phyloP scores from a whole-genome alignment of 2,329 filamentous ascomycete species.

The Trichophyton schoenleinii region DNA sequence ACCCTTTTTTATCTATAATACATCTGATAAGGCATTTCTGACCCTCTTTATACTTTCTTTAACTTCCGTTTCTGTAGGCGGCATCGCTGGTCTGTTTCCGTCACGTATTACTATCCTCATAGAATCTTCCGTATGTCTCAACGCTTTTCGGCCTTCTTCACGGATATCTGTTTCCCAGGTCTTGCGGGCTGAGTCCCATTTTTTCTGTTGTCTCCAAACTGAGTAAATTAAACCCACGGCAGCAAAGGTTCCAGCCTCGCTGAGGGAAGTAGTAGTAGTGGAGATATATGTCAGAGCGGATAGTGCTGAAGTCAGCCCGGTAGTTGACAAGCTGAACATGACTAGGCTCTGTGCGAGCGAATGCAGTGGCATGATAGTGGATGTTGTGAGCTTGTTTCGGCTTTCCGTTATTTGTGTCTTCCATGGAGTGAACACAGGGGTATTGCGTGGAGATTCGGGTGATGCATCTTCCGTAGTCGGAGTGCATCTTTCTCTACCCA shows the following conservation, averaged over 20 bases:
- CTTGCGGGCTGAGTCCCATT: conserved; percentile 44
- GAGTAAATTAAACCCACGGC: conserved; percentile 47
- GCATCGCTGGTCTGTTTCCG: conserved; percentile 29
- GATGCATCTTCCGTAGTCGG: background rate
- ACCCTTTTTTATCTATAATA: conserved; percentile 15
- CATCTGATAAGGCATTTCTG: conserved; percentile 34
- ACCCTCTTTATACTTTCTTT: conserved; percentile 36
- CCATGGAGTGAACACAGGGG: conserved; percentile 37
- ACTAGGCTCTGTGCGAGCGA: conserved; percentile 62
- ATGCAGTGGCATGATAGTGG: conserved; percentile 58
- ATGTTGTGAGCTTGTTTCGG: conserved; percentile 52
- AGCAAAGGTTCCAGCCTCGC: conserved; percentile 48
- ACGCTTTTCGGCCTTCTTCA: conserved; percentile 45
- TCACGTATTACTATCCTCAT: conserved; percentile 37
- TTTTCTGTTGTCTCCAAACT: conserved; percentile 44
- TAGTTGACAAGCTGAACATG: conserved; percentile 61
- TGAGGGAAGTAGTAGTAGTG: conserved; percentile 38
- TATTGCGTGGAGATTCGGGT: background rate
- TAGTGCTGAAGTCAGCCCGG: conserved; percentile 48
- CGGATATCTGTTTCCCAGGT: conserved; percentile 42
- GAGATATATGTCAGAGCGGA: conserved; percentile 45
- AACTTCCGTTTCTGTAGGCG: conserved; percentile 29
- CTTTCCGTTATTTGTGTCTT: conserved; percentile 60
- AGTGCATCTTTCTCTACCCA: background rate
- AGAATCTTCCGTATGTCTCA: conserved; percentile 42